Evolutionary conservation across 2,329 filamentous ascomycete genomes (phyloP), one percentile per base, ranked within the genome.

Genomic region (Fusarium succisae): DNA sequence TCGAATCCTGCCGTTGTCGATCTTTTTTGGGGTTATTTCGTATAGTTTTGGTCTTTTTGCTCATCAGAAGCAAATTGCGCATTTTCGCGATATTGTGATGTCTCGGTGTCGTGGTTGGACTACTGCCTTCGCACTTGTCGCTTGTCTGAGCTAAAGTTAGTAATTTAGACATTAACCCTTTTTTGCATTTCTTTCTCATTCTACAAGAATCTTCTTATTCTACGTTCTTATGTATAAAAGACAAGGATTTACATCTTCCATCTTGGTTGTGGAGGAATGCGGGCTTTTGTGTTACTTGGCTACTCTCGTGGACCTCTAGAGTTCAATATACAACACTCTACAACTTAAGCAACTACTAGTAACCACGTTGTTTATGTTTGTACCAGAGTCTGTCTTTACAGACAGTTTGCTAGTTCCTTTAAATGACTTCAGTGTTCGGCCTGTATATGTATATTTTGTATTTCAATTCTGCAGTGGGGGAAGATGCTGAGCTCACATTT

Each of bases 1-100:
- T 70, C 67, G 67, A 70, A 70, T 70, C 67, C 67, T 70, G 67
- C 67, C 66, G 67, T 70, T 70, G 67, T 70, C 67, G 67, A 45
- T 41, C 3, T 0, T 24, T 38, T 28, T 32, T 38, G 15, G 2
- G 30, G 18, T 50, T 32, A 2, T 50, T n/a, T 18, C 11, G 3
- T 32, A 30, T n/a, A 6, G 22, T 45, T 63, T 41, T 45, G 9
- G 45, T 30, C 26, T n/a, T 15, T 30, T 48, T 30, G 20, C 45
- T 48, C 10, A 22, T 26, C 10, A n/a, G 26, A 48, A 22, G 28
- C 5, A 12, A 48, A 30, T 22, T 48, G 45, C 45, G 26, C 9
- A n/a, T 22, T 48, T 48, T 48, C 26, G 26, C 26, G 20, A 30
- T 17, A 10, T 30, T 48, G 18, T 22, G 44, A 11, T 48, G 26